phyloP scores from a whole-genome alignment of 495 filamentous ascomycete genomes.

The Talaromyces proteolyticus region DNA sequence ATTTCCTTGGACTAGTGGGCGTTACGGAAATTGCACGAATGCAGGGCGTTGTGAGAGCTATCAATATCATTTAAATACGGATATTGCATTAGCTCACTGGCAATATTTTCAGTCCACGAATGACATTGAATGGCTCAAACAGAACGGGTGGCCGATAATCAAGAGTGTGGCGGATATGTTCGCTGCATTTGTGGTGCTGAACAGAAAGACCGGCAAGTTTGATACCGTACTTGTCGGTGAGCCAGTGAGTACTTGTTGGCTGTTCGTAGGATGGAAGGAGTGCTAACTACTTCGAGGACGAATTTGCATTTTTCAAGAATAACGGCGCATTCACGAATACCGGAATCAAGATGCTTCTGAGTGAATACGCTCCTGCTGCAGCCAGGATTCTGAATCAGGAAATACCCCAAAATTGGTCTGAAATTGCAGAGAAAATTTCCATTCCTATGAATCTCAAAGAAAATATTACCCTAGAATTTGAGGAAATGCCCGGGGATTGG shows the following conservation, averaged over 20 bases:
- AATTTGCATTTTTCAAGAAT: slow-evolving; percentile 4
- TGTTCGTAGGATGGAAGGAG: neutral
- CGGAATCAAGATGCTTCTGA: slow-evolving; percentile 1
- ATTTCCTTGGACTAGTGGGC: slow-evolving; percentile 52
- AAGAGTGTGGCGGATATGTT: slow-evolving; percentile 6
- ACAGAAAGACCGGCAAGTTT: neutral
- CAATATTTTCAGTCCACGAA: slow-evolving; percentile 1
- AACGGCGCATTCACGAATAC: slow-evolving; percentile 4
- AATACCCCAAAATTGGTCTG: slow-evolving; percentile 3
- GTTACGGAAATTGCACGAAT: slow-evolving; percentile 56
- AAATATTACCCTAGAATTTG: slow-evolving; percentile 3
- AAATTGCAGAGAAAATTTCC: slow-evolving; percentile 2
- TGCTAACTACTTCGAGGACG: neutral
- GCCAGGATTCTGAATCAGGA: neutral
- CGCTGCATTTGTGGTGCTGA: slow-evolving; percentile 3
- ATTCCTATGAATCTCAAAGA: neutral
- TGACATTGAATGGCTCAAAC: neutral
- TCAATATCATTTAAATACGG: slow-evolving; percentile 45
- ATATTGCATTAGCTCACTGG: slow-evolving; percentile 6
- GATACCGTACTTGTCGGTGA: slow-evolving; percentile 1
- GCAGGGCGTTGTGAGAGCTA: slow-evolving; percentile 57
- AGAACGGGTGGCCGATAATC: slow-evolving; percentile 1
- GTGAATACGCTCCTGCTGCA: neutral
- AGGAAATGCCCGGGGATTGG: slow-evolving; percentile 48
- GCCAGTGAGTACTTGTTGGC: neutral